Conservation (phyloP, 2,329 filamentous ascomycete genomes). For the Fusarium decemcellulare region DNA sequence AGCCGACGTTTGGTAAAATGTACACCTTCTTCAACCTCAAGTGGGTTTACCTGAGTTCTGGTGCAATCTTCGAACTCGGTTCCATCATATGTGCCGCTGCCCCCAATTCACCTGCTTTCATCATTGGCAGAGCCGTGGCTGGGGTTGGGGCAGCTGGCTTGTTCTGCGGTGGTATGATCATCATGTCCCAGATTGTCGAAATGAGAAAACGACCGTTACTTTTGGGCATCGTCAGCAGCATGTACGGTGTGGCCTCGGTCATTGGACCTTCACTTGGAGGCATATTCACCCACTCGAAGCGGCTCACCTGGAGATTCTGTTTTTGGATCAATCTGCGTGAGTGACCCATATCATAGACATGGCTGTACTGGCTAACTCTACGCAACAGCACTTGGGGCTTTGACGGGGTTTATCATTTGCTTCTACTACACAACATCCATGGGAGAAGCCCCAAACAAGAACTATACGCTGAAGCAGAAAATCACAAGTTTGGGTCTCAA, state of each 20-base stretch:
- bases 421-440: conserved; percentile 28
- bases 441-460: conserved; percentile 13
- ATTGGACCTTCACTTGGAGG: conserved; percentile 39
- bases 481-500: conserved; percentile 20
- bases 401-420: conserved; percentile 20
- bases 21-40: conserved; percentile 53
- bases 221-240: conserved; percentile 35
- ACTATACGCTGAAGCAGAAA: conserved; percentile 13
- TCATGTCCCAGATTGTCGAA: conserved; percentile 28
- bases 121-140: conserved; percentile 55
- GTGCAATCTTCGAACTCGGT: conserved; percentile 45
- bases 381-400: conserved; percentile 20
- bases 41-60: conserved; percentile 44
- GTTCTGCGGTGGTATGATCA: conserved; percentile 32
- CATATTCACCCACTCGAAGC: conserved; percentile 35
- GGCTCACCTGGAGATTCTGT: conserved; percentile 42
- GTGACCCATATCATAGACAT: neutral
- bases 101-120: conserved; percentile 53
- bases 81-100: conserved; percentile 47
- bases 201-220: conserved; percentile 33
- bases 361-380: neutral
- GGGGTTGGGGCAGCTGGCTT: conserved; percentile 49
- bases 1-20: conserved; percentile 49
- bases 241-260: conserved; percentile 40
- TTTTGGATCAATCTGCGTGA: conserved; percentile 44